Percentiles rank a stretch among this genome's conserved stretches.
These are phyloP conservation scores for Coniophora puteana DNA, from an alignment of 1,284 basidiomycete genomes.

Conservation along the genomic window DNA sequence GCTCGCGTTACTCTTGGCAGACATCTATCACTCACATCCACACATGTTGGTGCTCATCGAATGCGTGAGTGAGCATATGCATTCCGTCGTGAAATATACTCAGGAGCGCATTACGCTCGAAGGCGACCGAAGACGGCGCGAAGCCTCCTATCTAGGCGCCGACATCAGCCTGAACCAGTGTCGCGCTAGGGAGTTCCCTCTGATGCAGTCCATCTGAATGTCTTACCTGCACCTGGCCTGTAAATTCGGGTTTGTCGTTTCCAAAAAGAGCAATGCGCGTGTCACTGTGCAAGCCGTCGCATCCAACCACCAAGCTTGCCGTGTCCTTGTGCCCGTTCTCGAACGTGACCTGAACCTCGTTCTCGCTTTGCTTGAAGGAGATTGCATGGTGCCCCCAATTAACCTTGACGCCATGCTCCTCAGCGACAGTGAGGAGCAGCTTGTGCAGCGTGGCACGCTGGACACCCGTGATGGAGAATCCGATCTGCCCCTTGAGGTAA, in stretches of 20 bases:
- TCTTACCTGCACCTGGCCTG: conserved; percentile 40
- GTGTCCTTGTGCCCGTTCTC: conserved; percentile 34
- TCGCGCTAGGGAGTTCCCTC: no score
- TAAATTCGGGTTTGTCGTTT: conserved; percentile 33
- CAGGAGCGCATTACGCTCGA: conserved; percentile 12
- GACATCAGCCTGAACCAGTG: background rate
- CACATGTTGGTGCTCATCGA: conserved; percentile 28
- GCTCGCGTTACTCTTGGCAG: background rate
- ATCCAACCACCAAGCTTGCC: conserved; percentile 41
- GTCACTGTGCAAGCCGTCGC: conserved; percentile 44
- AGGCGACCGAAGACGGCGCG: conserved; percentile 20
- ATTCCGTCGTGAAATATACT: conserved; percentile 35
- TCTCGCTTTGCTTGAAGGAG: conserved; percentile 28
- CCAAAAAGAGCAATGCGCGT: conserved; percentile 39
- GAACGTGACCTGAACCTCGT: conserved; percentile 33
- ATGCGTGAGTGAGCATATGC: conserved; percentile 38
- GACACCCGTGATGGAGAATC: conserved; percentile 29
- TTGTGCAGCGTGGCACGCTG: conserved; percentile 30
- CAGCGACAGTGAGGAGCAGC: conserved; percentile 30
- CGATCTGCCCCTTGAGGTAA: conserved; percentile 15
- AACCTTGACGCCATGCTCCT: conserved; percentile 32
- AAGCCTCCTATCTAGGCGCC: conserved; percentile 39
- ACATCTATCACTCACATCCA: conserved; percentile 37
- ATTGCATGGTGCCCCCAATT: conserved; percentile 34
- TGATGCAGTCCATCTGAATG: no score